Conservation (phyloP, 768 basidiomycete species). For the Naganishia kalamii region DNA sequence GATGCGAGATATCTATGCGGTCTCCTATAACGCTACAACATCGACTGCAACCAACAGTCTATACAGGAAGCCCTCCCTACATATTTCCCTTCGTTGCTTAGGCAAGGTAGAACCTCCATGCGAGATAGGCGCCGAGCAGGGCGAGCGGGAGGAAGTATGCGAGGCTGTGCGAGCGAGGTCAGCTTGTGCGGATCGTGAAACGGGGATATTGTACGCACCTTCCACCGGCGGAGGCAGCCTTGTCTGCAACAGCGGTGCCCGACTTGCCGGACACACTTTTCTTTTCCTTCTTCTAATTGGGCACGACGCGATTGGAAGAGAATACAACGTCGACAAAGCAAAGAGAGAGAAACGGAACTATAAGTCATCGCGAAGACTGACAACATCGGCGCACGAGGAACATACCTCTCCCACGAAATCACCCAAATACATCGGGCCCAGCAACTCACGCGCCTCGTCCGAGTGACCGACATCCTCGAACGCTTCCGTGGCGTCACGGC, state of each 20-base stretch:
- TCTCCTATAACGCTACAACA: not conserved
- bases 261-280: conserved; percentile 16
- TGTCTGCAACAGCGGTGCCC: conserved; percentile 11
- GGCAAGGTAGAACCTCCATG: conserved; percentile 65
- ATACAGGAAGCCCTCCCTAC: not conserved
- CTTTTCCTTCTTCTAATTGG: conserved; percentile 21
- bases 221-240: conserved; percentile 5
- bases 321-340: not conserved
- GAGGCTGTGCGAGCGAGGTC: conserved; percentile 50
- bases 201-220: not conserved
- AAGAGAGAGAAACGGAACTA: no score
- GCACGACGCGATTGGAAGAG: not conserved
- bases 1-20: not conserved
- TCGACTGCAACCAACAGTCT: not conserved
- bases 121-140: conserved; percentile 77
- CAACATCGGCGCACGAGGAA: not conserved
- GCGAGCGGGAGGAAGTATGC: conserved; percentile 80
- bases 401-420: conserved; percentile 64
- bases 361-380: no score
- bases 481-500: conserved; percentile 91
- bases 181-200: not conserved
- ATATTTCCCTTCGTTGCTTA: conserved; percentile 14
- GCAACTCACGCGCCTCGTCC: conserved; percentile 84
- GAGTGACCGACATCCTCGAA: conserved; percentile 99
- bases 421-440: conserved; percentile 72